Evolutionary conservation across 129 eudicot genomes (phyloP), one percentile per base, ranked within the genome.

Genomic region (Oenanthe sinensis): DNA sequence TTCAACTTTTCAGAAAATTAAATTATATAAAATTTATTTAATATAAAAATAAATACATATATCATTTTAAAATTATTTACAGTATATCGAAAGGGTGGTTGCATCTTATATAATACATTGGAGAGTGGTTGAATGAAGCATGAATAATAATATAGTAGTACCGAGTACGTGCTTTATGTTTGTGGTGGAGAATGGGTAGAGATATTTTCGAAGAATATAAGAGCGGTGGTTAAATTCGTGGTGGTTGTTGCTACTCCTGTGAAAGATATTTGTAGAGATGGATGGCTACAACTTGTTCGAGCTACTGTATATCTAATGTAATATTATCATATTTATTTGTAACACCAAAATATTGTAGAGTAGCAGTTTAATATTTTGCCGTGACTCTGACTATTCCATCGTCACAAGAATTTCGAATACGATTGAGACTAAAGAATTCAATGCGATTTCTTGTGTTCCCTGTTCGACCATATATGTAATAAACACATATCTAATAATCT

Each of bases 121-220:
- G 42, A 39, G 42, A 39, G 42, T 39, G 0, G 42, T 39, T 33
- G 36, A 33, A 33, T n/a, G 36, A 39, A 39, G 5, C 42, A 39
- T 39, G 42, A 39, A 39, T 39, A 39, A 39, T 33, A n/a, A n/a
- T n/a, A n/a, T n/a, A n/a, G n/a, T n/a, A n/a, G n/a, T n/a, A n/a
- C n/a, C n/a, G n/a, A n/a, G 36, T 33, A 33, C 36, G 36, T 30
- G 24, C 39, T 39, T 14, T 37, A 70, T 17, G 1, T 70, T 39
- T 37, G 44, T 70, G 75, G 75, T 36, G 47, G 24, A 70, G 75
- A 70, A 70, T 70, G 22, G 75, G 15, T 70, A 14, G 26, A 69
- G 0, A 69, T 36, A 30, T 69, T 69, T 68, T 14, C 0, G 44
- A 68, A 33, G 73, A 37, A 37, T 33, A 37, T 33, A 43, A 33